Percentiles rank a stretch among this genome's conserved stretches.
Evolutionary conservation across 2,329 filamentous ascomycete genomes (phyloP).

Genomic region (Colletotrichum australisinense): DNA sequence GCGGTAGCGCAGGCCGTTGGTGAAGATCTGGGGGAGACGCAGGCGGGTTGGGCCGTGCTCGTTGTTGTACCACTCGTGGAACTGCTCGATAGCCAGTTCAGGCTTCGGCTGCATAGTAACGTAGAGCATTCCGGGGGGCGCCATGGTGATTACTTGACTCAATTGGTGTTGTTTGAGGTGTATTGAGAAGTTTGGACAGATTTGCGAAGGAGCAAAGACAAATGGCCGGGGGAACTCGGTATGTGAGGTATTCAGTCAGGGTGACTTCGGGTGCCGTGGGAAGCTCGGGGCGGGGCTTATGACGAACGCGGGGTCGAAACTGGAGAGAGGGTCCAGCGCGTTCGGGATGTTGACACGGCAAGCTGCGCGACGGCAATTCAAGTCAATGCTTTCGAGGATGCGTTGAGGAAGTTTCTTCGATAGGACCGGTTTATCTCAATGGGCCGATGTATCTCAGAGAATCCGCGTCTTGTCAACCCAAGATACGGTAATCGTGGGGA

Average conservation of each 20-base stretch:
- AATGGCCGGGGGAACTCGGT: neutral
- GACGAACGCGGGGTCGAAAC: constrained; percentile 30
- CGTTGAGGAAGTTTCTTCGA: neutral
- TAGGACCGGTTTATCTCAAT: neutral
- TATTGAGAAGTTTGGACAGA: neutral
- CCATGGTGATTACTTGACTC: constrained; percentile 40
- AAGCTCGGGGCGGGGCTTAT: constrained; percentile 16
- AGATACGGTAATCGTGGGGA: neutral
- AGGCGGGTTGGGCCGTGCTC: constrained; percentile 88
- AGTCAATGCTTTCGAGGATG: neutral
- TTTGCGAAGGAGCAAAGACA: neutral
- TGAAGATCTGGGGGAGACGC: constrained; percentile 77
- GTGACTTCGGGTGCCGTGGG: constrained; percentile 6
- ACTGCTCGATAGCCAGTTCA: constrained; percentile 73
- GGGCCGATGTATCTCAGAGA: neutral
- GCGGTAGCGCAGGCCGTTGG: constrained; percentile 83
- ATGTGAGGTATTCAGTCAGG: neutral
- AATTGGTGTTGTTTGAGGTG: neutral
- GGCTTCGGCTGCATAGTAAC: constrained; percentile 87
- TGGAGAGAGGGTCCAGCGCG: neutral
- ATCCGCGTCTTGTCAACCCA: neutral
- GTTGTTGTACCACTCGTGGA: constrained; percentile 95
- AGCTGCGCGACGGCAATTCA: neutral
- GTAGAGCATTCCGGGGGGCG: constrained; percentile 77
- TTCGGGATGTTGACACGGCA: constrained; percentile 31